Evolutionary conservation across 331 rosid species (phyloP), one percentile per base, ranked within the genome.

Genomic region (Cydonia oblonga): DNA sequence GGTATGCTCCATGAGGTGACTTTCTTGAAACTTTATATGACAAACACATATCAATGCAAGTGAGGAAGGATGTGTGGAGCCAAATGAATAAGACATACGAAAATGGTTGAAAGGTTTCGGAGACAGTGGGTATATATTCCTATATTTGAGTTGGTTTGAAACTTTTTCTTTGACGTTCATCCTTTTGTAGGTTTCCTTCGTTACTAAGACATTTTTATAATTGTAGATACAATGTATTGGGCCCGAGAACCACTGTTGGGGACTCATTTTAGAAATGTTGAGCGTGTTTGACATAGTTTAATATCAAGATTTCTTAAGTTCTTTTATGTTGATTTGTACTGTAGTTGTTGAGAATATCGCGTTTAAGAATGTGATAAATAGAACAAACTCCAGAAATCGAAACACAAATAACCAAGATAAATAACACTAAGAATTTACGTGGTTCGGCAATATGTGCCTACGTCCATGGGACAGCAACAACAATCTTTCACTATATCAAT

Each of bases 21-120:
- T 1, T 30, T 1, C 32, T 29, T 29, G 32, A 29, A 29, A 29
- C 32, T 3, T 29, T 29, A 29, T 29, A 3, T 29, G 32, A 29
- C 32, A 29, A 29, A 29, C 32, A 29, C 85, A 80, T 16, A 29
- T 75, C 23, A 87, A 78, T 73, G 72, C 54, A 75, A 79, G 68
- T 74, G 91, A 82, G 81, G 98, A 89, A 87, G 95, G 92, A 58
- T 73, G 75, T 66, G 73, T 78, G 28, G 93, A 93, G 76, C 75
- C 90, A 69, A 90, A 77, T 71, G 97, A 82, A 66, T 76, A 88
- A 52, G 92, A 91, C 64, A 84, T 87, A 71, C 95, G 98, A 58
- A 93, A 93, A 71, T 90, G 97, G 98, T 80, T 91, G 79, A 93
- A 93, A 93, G 93, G 98, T 44, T 82, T 91, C 83, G 82, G 97